These are phyloP conservation scores for Paramecium sonneborni DNA, from an alignment of 73 alveolate species.

Conservation along the genomic window DNA sequence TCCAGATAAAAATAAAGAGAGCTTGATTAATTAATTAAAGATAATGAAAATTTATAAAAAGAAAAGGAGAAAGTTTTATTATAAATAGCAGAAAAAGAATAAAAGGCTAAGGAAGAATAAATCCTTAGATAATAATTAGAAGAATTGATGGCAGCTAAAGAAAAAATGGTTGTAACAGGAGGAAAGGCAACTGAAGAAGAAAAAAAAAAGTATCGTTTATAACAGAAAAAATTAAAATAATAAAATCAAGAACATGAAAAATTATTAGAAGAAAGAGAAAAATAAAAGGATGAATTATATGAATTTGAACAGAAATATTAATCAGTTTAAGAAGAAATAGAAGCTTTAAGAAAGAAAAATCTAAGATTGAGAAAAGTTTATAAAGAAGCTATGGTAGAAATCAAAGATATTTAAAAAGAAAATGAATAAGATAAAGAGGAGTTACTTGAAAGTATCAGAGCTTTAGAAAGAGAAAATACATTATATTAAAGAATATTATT, in stretches of 20 bases:
- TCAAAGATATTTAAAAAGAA: constrained; percentile 61
- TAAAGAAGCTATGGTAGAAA: constrained; percentile 59
- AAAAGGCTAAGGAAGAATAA: constrained; percentile 9
- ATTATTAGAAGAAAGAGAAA: constrained; percentile 71
- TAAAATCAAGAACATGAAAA: constrained; percentile 76
- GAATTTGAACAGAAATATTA: constrained; percentile 66
- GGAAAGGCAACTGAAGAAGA: constrained; percentile 80
- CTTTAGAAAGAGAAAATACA: constrained; percentile 58
- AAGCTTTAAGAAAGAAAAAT: constrained; percentile 32
- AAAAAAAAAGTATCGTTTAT: constrained; percentile 72
- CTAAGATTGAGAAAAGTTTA: neutral
- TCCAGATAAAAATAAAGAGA: constrained; percentile 41
- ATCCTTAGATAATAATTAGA: constrained; percentile 66
- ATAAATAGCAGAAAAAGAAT: neutral
- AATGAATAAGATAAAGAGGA: constrained; percentile 68
- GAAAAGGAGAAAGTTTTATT: neutral
- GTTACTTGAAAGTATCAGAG: constrained; percentile 63
- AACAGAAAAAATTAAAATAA: constrained; percentile 70
- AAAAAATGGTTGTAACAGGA: constrained; percentile 74
- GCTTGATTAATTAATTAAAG: constrained; percentile 26
- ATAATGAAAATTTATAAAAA: neutral
- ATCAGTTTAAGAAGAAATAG: constrained; percentile 65
- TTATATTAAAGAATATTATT: constrained; percentile 29
- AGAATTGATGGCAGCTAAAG: constrained; percentile 71
- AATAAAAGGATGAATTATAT: constrained; percentile 70